phyloP scores from a whole-genome alignment of 2,329 filamentous ascomycete species.

The Exophiala aquamarina region DNA sequence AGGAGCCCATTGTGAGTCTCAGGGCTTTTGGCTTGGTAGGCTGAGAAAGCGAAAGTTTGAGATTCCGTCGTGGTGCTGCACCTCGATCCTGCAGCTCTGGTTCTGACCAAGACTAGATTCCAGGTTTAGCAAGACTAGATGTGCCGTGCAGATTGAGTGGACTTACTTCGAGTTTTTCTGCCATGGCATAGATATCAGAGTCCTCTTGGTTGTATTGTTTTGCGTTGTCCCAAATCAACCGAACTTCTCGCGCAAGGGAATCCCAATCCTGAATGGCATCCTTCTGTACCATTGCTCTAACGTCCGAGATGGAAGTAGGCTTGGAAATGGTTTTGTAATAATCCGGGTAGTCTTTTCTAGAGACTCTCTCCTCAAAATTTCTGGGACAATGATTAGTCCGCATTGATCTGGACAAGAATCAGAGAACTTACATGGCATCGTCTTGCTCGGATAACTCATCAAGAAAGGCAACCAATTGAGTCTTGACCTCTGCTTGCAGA shows the following conservation, averaged over 20 bases:
- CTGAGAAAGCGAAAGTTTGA: slow-evolving; percentile 57
- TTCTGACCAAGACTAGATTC: slow-evolving; percentile 43
- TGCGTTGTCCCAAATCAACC: slow-evolving; percentile 83
- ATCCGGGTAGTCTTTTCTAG: slow-evolving; percentile 55
- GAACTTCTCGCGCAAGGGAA: slow-evolving; percentile 75
- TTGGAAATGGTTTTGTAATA: slow-evolving; percentile 84
- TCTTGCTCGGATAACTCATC: slow-evolving; percentile 20
- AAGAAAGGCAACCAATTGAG: slow-evolving; percentile 21
- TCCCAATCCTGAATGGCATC: slow-evolving; percentile 78
- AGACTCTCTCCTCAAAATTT: slow-evolving; percentile 64
- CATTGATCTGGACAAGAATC: no score
- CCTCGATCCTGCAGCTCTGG: slow-evolving; percentile 68
- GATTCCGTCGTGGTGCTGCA: slow-evolving; percentile 71
- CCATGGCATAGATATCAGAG: slow-evolving; percentile 77
- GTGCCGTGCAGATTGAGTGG: slow-evolving; percentile 11
- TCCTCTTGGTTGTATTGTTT: slow-evolving; percentile 89
- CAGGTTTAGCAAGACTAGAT: slow-evolving; percentile 1
- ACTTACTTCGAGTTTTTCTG: slow-evolving; percentile 73
- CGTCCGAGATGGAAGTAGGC: slow-evolving; percentile 73
- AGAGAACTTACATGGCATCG: slow-evolving; percentile 17
- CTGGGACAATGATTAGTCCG: no score
- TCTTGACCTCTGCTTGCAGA: slow-evolving; percentile 16
- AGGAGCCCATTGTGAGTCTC: slow-evolving; percentile 76
- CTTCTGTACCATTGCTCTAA: slow-evolving; percentile 76
- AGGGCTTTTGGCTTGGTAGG: slow-evolving; percentile 45